Conservation (phyloP, 2,329 filamentous ascomycete species). For the Bertia moriformis region DNA sequence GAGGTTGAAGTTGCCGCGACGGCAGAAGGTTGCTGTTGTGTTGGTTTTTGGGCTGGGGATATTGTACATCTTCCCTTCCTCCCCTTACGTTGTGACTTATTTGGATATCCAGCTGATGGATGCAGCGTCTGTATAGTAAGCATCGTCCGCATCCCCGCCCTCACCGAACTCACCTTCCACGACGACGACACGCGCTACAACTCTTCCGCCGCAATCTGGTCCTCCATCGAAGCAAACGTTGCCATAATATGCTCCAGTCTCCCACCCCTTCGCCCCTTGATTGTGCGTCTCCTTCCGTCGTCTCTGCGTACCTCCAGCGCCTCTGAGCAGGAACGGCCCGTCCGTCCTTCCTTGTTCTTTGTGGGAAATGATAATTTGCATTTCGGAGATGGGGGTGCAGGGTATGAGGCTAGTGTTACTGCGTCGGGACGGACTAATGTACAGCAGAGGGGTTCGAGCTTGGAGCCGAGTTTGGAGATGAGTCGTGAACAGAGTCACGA, state of each 20-base stretch:
- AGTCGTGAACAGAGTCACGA: no score
- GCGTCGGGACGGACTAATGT: no score
- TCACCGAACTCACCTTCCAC: not conserved
- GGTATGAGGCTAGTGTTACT: not conserved
- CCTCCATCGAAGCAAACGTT: not conserved
- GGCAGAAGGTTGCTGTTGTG: slow-evolving; percentile 5
- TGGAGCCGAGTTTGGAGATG: no score
- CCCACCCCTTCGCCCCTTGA: not conserved
- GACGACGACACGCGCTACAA: not conserved
- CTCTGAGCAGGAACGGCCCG: not conserved
- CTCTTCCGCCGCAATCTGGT: not conserved
- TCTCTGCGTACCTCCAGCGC: not conserved
- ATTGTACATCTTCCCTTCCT: slow-evolving; percentile 5
- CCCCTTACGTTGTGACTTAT: no score
- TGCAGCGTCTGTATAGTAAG: not conserved
- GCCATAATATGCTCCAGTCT: not conserved
- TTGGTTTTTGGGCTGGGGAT: slow-evolving; percentile 8
- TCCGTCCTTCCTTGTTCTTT: not conserved
- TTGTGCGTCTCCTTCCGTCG: not conserved
- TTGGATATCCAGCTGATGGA: not conserved
- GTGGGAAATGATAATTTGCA: not conserved
- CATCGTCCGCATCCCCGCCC: not conserved
- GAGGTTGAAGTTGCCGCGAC: slow-evolving; percentile 4
- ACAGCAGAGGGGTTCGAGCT: no score
- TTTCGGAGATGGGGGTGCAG: not conserved